Conservation (phyloP, 2,329 filamentous ascomycete genomes). For the Fusarium luffae region DNA sequence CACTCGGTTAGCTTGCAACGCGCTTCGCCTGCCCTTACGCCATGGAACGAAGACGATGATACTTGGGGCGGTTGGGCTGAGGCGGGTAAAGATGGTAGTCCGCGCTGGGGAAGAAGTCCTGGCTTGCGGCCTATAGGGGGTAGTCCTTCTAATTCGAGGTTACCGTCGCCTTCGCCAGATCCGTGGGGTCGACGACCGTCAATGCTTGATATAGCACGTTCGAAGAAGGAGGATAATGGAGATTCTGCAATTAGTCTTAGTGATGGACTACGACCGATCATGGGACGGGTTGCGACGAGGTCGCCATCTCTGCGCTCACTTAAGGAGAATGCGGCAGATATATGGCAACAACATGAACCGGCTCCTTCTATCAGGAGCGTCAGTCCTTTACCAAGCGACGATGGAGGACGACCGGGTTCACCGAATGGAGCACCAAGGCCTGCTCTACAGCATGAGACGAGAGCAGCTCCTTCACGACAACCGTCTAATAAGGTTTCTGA, state of each 20-base stretch:
- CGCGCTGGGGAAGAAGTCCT: slow-evolving; percentile 50
- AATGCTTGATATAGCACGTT: slow-evolving; percentile 23
- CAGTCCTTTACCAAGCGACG: slow-evolving; percentile 22
- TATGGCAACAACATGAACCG: slow-evolving; percentile 29
- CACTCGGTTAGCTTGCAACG: slow-evolving; percentile 40
- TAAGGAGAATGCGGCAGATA: slow-evolving; percentile 34
- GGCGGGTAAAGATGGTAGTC: slow-evolving; percentile 41
- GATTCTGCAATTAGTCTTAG: slow-evolving; percentile 49
- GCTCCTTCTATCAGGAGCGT: slow-evolving; percentile 18
- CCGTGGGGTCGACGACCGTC: slow-evolving; percentile 42
- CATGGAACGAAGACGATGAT: slow-evolving; percentile 51
- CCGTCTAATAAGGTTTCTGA: slow-evolving; percentile 60
- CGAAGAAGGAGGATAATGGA: slow-evolving; percentile 35
- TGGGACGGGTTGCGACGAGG: slow-evolving; percentile 19
- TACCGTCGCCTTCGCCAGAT: slow-evolving; percentile 45
- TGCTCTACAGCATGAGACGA: slow-evolving; percentile 25
- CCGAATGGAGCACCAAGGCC: slow-evolving; percentile 29
- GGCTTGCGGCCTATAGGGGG: slow-evolving; percentile 46
- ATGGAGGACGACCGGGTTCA: slow-evolving; percentile 34
- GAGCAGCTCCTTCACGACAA: slow-evolving; percentile 39
- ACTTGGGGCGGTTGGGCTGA: slow-evolving; percentile 54
- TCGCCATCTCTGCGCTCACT: slow-evolving; percentile 21
- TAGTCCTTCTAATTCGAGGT: slow-evolving; percentile 42
- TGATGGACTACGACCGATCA: slow-evolving; percentile 33
- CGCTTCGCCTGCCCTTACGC: slow-evolving; percentile 40